phyloP scores from a whole-genome alignment of 768 basidiomycete species.

The Rhodotorula graminis region DNA sequence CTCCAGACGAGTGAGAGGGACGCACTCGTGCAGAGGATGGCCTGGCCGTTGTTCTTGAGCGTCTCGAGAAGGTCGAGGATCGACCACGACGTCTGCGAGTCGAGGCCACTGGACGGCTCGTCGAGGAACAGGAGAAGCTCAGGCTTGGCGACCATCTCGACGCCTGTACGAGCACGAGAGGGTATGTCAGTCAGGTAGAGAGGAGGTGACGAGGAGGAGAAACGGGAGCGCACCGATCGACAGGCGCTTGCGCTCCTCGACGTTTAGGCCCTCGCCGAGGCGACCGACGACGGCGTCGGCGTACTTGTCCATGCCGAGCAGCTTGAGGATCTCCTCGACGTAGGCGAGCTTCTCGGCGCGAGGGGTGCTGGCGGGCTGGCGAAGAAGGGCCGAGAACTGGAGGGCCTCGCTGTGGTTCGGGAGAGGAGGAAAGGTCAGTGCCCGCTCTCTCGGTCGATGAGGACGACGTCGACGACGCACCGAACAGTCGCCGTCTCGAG shows the following conservation, averaged over 20 bases:
- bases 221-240: constrained; percentile 55
- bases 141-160: constrained; percentile 69
- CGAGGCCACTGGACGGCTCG: constrained; percentile 47
- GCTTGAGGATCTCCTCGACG: constrained; percentile 49
- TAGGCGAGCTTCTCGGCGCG: constrained; percentile 49
- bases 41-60: constrained; percentile 50
- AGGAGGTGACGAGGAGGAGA: too few relatives aligned
- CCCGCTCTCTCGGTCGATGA: too few relatives aligned
- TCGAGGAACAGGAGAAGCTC: constrained; percentile 53
- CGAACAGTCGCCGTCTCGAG: constrained; percentile 48
- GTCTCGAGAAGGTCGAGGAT: constrained; percentile 51
- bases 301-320: constrained; percentile 50
- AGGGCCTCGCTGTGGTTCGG: constrained; percentile 47
- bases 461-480: neutral
- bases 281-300: constrained; percentile 52
- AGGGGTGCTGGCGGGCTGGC: constrained; percentile 47
- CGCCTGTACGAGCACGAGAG: constrained; percentile 41
- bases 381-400: constrained; percentile 48
- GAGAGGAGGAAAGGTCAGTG: neutral
- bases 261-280: constrained; percentile 49
- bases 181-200: too few relatives aligned
- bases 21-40: constrained; percentile 48
- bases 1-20: neutral
- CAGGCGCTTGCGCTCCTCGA: constrained; percentile 58
- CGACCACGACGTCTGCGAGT: constrained; percentile 52